Conservation (phyloP, 2,329 filamentous ascomycete genomes). For the Beauveria australis region DNA sequence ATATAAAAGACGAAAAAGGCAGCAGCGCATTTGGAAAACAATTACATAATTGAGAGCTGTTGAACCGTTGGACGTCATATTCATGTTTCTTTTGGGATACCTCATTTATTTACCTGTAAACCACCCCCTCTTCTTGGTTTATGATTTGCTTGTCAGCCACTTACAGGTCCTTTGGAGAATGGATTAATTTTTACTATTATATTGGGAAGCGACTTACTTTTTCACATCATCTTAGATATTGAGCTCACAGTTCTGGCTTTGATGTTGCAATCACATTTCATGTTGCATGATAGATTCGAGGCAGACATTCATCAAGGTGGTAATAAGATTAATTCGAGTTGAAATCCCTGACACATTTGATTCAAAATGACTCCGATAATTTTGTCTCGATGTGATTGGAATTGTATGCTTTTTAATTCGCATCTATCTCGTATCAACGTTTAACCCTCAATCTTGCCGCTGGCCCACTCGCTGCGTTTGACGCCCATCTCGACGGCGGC, state of each 20-base stretch:
- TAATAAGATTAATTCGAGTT: slow-evolving; percentile 2
- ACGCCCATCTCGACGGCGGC: slow-evolving; percentile 90
- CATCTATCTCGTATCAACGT: not conserved
- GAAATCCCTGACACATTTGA: not conserved
- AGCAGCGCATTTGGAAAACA: not conserved
- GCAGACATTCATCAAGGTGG: slow-evolving; percentile 1
- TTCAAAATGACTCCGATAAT: no score
- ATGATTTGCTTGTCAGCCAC: not conserved
- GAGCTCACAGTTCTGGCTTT: not conserved
- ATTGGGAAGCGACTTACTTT: slow-evolving; percentile 8
- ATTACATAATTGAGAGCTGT: not conserved
- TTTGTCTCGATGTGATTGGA: no score
- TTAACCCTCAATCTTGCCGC: slow-evolving; percentile 51
- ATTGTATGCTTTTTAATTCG: no score
- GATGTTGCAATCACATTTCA: slow-evolving; percentile 5
- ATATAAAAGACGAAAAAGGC: not conserved
- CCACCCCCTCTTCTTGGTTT: slow-evolving; percentile 6
- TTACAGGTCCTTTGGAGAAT: slow-evolving; percentile 6
- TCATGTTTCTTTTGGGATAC: slow-evolving; percentile 8
- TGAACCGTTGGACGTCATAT: not conserved
- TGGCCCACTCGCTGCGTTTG: slow-evolving; percentile 77
- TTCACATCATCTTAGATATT: not conserved
- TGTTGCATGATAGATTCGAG: slow-evolving; percentile 10
- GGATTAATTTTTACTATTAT: slow-evolving; percentile 6
- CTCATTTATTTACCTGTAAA: slow-evolving; percentile 4